These are phyloP conservation scores for Phytophthora ohioensis DNA, from an alignment of 352 stramenopile species.

Conservation along the genomic window DNA sequence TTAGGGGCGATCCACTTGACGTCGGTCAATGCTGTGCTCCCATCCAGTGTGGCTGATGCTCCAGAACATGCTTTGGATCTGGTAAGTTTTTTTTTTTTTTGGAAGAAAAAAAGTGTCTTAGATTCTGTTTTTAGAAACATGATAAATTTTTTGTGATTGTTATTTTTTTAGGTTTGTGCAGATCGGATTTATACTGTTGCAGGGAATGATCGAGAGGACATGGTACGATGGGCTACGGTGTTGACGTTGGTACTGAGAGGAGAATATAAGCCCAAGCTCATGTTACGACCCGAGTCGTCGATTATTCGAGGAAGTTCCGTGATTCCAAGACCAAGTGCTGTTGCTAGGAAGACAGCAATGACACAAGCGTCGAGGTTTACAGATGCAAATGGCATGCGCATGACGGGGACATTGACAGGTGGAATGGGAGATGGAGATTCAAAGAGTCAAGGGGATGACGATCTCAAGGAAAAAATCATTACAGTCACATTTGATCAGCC, in stretches of 20 bases:
- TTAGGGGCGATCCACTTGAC: slow-evolving; percentile 89
- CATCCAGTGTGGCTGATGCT: slow-evolving; percentile 89
- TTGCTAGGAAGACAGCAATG: slow-evolving; percentile 77
- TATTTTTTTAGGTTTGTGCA: slow-evolving; percentile 69
- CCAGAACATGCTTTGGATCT: slow-evolving; percentile 87
- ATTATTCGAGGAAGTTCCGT: slow-evolving; percentile 89
- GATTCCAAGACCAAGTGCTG: slow-evolving; percentile 74
- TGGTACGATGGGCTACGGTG: slow-evolving; percentile 91
- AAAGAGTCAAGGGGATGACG: slow-evolving; percentile 68
- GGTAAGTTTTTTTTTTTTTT: slow-evolving; percentile 39
- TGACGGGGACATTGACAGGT: slow-evolving; percentile 60
- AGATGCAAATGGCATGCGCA: slow-evolving; percentile 81
- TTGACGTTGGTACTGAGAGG: slow-evolving; percentile 79
- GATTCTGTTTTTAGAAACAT: neutral
- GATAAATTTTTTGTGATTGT: neutral
- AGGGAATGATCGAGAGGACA: slow-evolving; percentile 87
- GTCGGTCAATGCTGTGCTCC: slow-evolving; percentile 87
- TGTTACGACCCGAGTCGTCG: slow-evolving; percentile 84
- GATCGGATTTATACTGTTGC: slow-evolving; percentile 91
- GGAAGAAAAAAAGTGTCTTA: neutral
- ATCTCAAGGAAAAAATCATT: slow-evolving; percentile 90
- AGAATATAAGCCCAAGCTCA: slow-evolving; percentile 92
- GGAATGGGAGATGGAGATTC: slow-evolving; percentile 41
- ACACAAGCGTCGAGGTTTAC: slow-evolving; percentile 77
- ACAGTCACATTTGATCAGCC: slow-evolving; percentile 89